A percentile compares a stretch with the other conserved stretches of the same genome.
Evolutionary conservation across 352 stramenopile species (phyloP).

Genomic region (Phytophthora sp.): DNA sequence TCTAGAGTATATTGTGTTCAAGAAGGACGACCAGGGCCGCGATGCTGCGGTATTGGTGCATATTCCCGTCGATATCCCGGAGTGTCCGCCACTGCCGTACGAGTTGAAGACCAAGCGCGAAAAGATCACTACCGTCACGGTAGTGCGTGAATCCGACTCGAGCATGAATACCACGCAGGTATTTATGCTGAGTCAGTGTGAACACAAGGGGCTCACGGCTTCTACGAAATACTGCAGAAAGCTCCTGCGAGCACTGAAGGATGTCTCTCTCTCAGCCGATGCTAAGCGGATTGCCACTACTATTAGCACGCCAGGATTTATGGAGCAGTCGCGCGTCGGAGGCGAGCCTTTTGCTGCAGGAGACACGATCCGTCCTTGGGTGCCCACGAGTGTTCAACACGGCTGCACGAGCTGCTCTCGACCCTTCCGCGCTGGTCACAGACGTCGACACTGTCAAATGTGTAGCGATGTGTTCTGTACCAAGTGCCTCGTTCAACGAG

Average conservation of each 20-base stretch:
- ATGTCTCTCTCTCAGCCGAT: conserved; percentile 59
- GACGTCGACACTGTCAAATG: conserved; percentile 73
- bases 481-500: conserved; percentile 70
- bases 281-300: conserved; percentile 66
- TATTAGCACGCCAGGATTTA: conserved; percentile 37
- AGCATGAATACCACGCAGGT: conserved; percentile 48
- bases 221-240: conserved; percentile 58
- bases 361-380: conserved; percentile 58
- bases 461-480: conserved; percentile 79
- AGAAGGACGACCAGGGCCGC: conserved; percentile 57
- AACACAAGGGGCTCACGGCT: conserved; percentile 53
- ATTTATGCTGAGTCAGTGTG: conserved; percentile 61
- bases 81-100: conserved; percentile 57
- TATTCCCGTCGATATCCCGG: conserved; percentile 61
- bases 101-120: conserved; percentile 68
- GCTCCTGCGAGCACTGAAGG: conserved; percentile 52
- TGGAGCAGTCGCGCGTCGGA: conserved; percentile 40
- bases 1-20: conserved; percentile 76
- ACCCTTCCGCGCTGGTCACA: conserved; percentile 57
- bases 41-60: conserved; percentile 69
- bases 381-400: conserved; percentile 48
- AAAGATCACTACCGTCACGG: conserved; percentile 52
- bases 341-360: conserved; percentile 34
- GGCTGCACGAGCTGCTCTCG: conserved; percentile 68
- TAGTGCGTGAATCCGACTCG: conserved; percentile 52